Evolutionary conservation across 305 asterid genomes (phyloP).

Genomic region (Plantago lanceolata): DNA sequence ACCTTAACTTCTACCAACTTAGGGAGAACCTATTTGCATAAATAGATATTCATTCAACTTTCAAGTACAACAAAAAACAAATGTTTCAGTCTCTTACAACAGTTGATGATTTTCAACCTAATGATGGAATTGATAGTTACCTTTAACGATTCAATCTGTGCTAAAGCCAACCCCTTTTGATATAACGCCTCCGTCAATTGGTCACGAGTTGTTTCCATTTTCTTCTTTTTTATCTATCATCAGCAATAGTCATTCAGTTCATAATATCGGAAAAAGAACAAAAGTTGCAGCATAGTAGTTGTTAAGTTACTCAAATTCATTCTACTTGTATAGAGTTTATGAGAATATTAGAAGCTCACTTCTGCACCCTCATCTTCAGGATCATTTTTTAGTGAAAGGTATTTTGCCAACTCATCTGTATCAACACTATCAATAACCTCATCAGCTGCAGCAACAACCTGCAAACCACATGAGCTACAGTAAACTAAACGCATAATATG

Average conservation of each 20-base stretch:
- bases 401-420: constrained; percentile 68
- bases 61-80: background rate
- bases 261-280: constrained; percentile 3
- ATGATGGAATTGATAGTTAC: constrained; percentile 28
- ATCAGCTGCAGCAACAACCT: constrained; percentile 74
- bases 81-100: background rate
- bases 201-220: constrained; percentile 78
- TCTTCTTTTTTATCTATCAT: constrained; percentile 68
- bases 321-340: constrained; percentile 11
- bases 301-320: constrained; percentile 1
- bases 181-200: constrained; percentile 87
- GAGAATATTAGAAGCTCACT: constrained; percentile 46
- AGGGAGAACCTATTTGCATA: too few relatives aligned
- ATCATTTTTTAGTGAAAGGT: constrained; percentile 58
- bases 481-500: constrained; percentile 14
- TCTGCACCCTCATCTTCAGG: constrained; percentile 90
- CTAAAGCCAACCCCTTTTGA: constrained; percentile 82
- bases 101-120: constrained; percentile 1
- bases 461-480: constrained; percentile 29
- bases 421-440: constrained; percentile 75
- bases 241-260: constrained; percentile 21
- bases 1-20: too few relatives aligned
- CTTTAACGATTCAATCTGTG: constrained; percentile 65
- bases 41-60: too few relatives aligned
- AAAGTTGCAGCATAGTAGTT: background rate